Evolutionary conservation across 2,329 filamentous ascomycete genomes (phyloP), one percentile per base, ranked within the genome.

Genomic region (Chaetomiaceae sp.): DNA sequence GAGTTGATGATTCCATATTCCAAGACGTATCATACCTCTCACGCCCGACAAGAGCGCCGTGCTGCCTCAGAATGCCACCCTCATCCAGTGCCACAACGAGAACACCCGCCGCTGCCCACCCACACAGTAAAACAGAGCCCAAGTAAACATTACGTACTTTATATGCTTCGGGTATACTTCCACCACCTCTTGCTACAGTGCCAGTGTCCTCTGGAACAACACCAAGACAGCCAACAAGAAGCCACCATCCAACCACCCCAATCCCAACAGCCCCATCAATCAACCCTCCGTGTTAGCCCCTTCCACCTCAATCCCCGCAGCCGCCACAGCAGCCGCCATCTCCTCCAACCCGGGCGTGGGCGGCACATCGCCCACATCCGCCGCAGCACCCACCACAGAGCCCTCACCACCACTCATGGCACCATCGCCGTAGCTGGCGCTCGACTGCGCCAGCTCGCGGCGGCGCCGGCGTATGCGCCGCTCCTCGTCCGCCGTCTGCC

Each of bases 401-500:
- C 38, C 38, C 19, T 49, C 47, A 2, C 47, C n/a, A 17, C 47
- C 14, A 12, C 54, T 49, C 11, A 33, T 29, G 19, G 38, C 49
- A 49, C 74, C 53, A 80, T 71, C 58, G 81, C 71, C 55, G 79
- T 69, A 58, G 40, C 52, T 50, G 12, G 48, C 51, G 36, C 62
- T 71, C 14, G 65, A 61, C 11, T 66, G 65, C 9, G 75, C 73
- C 59, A 79, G 83, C 49, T 84, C 78, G 53, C 86, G 72, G 56
- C 87, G 72, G 52, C 85, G 69, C 57, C 88, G 71, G 34, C 87
- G 70, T 53, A 78, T 72, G 47, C 80, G 76, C 44, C 88, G 72
- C 66, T 94, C 88, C 53, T 88, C 85, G 56, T 93, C 87, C 2
- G 87, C 86, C 51, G 80, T 88, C 62, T 90, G 84, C 59, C 85